phyloP scores from a whole-genome alignment of 2,329 filamentous ascomycete genomes.

The Plectosphaerella cucumerina region DNA sequence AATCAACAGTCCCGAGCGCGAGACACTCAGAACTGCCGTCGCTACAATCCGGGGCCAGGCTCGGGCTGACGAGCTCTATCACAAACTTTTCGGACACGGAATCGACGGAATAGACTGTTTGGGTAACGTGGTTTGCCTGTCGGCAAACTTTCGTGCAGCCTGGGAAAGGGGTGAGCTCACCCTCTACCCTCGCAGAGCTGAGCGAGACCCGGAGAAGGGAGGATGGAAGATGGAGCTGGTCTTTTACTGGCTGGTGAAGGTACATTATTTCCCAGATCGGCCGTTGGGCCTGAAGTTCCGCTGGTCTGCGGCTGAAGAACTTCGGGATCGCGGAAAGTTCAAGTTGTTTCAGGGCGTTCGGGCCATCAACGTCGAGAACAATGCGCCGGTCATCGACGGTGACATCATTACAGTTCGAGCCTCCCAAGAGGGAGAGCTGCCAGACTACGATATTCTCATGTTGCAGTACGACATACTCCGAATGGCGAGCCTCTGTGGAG shows the following conservation, averaged over 20 bases:
- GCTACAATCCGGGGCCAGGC: too few species aligned
- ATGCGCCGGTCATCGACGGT: not conserved
- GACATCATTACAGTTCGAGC: not conserved
- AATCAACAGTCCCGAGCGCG: too few species aligned
- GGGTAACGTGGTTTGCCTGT: not conserved
- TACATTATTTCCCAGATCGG: not conserved
- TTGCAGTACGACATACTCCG: not conserved
- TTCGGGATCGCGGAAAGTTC: not conserved
- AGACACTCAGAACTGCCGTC: too few species aligned
- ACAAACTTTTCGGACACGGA: not conserved
- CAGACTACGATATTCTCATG: not conserved
- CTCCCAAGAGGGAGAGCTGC: not conserved
- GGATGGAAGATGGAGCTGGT: not conserved
- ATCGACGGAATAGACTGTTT: not conserved
- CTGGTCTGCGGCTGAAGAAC: not conserved
- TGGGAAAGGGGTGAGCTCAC: not conserved
- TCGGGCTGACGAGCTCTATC: too few species aligned
- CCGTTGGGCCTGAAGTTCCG: not conserved
- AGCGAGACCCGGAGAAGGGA: not conserved
- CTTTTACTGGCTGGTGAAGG: not conserved
- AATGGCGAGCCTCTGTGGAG: not conserved
- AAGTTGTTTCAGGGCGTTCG: not conserved
- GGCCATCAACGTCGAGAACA: not conserved
- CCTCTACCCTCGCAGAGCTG: not conserved
- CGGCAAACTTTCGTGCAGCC: not conserved